These are phyloP conservation scores for Podaxis sp. DNA, from an alignment of 768 basidiomycete genomes.

Conservation along the genomic window DNA sequence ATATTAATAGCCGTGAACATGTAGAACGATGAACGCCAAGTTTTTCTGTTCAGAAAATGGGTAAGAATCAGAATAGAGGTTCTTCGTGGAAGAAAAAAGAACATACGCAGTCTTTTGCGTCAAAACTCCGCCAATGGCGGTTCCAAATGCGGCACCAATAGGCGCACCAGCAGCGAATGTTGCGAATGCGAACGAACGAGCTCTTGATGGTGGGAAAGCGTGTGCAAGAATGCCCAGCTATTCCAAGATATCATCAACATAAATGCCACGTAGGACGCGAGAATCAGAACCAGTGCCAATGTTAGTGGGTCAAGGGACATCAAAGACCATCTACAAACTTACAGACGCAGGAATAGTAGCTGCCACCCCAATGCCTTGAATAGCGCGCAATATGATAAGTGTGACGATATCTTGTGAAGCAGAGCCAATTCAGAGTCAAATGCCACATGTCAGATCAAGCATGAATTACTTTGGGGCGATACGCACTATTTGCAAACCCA, in stretches of 20 bases:
- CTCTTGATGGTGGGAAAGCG: constrained; percentile 63
- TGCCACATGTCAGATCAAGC: constrained; percentile 30
- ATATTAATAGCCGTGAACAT: constrained; percentile 56
- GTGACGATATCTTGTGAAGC: constrained; percentile 55
- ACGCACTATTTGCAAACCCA: constrained; percentile 54
- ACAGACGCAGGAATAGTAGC: constrained; percentile 75
- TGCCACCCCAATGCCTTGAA: constrained; percentile 76
- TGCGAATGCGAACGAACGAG: constrained; percentile 77
- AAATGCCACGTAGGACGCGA: not conserved
- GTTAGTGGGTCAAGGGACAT: not conserved
- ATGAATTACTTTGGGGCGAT: not conserved
- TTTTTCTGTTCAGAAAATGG: constrained; percentile 27
- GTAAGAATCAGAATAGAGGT: not conserved
- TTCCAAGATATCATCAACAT: too few relatives aligned
- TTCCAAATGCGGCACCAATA: constrained; percentile 72
- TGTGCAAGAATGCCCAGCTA: constrained; percentile 83
- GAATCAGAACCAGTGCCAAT: not conserved
- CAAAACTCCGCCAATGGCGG: constrained; percentile 67
- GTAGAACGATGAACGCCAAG: constrained; percentile 69
- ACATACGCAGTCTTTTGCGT: constrained; percentile 50
- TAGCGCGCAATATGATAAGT: constrained; percentile 68
- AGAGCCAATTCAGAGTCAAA: not conserved
- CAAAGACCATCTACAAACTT: constrained; percentile 13
- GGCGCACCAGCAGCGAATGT: constrained; percentile 86
- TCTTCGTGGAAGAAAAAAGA: not conserved